Evolutionary conservation across 2,329 filamentous ascomycete genomes (phyloP).

Genomic region (Zymoseptoria ardabiliae): DNA sequence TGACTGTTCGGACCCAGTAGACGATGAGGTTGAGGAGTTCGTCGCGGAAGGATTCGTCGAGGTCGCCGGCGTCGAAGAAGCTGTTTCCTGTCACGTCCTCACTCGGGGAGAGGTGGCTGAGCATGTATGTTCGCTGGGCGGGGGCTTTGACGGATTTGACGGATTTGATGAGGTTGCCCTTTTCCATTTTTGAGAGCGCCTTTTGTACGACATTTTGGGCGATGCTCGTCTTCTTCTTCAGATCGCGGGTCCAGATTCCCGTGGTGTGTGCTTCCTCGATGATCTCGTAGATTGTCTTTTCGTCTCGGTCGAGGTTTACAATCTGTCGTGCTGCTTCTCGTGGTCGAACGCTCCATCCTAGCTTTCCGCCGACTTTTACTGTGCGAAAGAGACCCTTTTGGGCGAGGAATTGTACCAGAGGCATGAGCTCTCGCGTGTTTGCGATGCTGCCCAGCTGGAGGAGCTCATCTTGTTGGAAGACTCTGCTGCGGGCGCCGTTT

Average conservation of each 20-base stretch:
- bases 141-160: conserved; percentile 90
- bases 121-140: conserved; percentile 93
- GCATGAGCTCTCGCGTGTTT: conserved; percentile 21
- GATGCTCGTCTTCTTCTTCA: conserved; percentile 67
- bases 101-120: conserved; percentile 72
- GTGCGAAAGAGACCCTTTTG: conserved; percentile 27
- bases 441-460: conserved; percentile 18
- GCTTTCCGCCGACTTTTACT: conserved; percentile 20
- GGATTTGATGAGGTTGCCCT: conserved; percentile 72
- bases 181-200: conserved; percentile 74
- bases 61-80: conserved; percentile 86
- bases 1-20: conserved; percentile 62
- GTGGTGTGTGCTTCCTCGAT: conserved; percentile 80
- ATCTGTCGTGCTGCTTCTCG: conserved; percentile 28
- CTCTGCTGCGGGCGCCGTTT: conserved; percentile 19
- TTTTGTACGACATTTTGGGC: conserved; percentile 77
- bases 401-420: conserved; percentile 27
- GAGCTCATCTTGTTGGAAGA: conserved; percentile 28
- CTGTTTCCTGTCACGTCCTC: conserved; percentile 88
- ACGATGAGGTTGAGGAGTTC: conserved; percentile 67
- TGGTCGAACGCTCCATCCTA: conserved; percentile 25
- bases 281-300: conserved; percentile 77
- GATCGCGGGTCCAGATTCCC: conserved; percentile 84
- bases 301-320: conserved; percentile 52
- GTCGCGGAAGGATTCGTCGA: conserved; percentile 83